A percentile compares a stretch with the other conserved stretches of the same genome.
Evolutionary conservation across 1,139 yeast species (phyloP).

Genomic region (Scheffersomyces segobiensis): DNA sequence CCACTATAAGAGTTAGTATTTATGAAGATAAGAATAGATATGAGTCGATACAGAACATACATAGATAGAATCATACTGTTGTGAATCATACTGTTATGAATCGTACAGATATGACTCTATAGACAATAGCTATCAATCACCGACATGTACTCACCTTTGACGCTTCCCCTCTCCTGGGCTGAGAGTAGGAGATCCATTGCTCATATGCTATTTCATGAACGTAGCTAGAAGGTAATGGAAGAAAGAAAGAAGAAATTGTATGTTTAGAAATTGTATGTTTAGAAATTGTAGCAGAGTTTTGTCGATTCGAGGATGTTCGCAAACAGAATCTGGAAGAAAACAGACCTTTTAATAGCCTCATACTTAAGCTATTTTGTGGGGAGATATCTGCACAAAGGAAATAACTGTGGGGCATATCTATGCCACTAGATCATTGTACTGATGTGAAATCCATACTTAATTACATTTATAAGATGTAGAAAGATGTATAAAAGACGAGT

Average conservation of each 20-base stretch:
- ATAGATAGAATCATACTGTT: neutral
- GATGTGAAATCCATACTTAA: too few species aligned
- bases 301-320: neutral
- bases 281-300: too few species aligned
- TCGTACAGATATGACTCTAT: neutral
- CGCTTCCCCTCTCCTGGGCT: slow-evolving; percentile 20
- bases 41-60: neutral
- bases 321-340: neutral
- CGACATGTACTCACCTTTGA: slow-evolving; percentile 21
- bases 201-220: neutral
- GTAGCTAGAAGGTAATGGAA: neutral
- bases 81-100: neutral
- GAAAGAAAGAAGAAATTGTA: neutral
- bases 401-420: neutral
- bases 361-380: neutral
- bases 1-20: slow-evolving; percentile 10
- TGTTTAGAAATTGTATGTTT: neutral
- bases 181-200: slow-evolving; percentile 21
- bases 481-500: too few species aligned
- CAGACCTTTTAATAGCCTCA: neutral
- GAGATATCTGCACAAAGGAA: neutral
- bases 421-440: too few species aligned
- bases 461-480: too few species aligned
- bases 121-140: neutral
- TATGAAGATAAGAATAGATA: neutral